These are phyloP conservation scores for Cercophora scortea DNA, from an alignment of 495 filamentous ascomycete genomes.

Conservation along the genomic window DNA sequence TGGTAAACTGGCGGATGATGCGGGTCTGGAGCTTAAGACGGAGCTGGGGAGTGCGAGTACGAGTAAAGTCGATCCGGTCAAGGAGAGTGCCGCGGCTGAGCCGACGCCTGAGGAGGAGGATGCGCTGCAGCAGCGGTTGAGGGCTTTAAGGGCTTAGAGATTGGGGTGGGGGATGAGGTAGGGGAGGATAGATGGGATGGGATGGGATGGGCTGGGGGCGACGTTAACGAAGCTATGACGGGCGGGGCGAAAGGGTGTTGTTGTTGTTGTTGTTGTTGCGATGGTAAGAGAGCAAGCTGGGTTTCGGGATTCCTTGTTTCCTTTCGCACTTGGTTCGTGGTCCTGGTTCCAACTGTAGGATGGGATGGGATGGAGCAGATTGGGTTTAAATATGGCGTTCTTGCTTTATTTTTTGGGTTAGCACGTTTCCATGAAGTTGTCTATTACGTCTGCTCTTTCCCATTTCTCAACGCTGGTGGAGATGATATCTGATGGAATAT, in stretches of 20 bases:
- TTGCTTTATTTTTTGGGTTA: not conserved
- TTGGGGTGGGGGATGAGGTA: not conserved
- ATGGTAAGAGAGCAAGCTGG: too few species aligned
- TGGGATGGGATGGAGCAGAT: not conserved
- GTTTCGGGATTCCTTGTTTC: not conserved
- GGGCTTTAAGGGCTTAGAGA: conserved; percentile 41
- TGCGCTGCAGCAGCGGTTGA: conserved; percentile 50
- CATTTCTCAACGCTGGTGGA: too few species aligned
- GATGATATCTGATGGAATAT: too few species aligned
- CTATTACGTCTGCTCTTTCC: too few species aligned
- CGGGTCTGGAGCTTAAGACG: conserved; percentile 62
- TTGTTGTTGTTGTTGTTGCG: too few species aligned
- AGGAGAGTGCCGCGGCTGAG: conserved; percentile 28
- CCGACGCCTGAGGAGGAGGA: conserved; percentile 57
- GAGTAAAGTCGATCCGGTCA: conserved; percentile 43
- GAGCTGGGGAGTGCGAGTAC: conserved; percentile 58
- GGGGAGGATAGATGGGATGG: not conserved
- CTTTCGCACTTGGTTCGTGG: not conserved
- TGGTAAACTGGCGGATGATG: conserved; percentile 74
- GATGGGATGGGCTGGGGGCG: too few species aligned
- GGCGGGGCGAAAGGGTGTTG: too few species aligned
- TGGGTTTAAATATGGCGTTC: not conserved
- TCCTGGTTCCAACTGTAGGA: not conserved
- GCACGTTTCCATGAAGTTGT: not conserved
- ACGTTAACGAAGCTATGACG: too few species aligned